Conservation (phyloP, 2,329 filamentous ascomycete species). For the Fusarium cyanostomum region DNA sequence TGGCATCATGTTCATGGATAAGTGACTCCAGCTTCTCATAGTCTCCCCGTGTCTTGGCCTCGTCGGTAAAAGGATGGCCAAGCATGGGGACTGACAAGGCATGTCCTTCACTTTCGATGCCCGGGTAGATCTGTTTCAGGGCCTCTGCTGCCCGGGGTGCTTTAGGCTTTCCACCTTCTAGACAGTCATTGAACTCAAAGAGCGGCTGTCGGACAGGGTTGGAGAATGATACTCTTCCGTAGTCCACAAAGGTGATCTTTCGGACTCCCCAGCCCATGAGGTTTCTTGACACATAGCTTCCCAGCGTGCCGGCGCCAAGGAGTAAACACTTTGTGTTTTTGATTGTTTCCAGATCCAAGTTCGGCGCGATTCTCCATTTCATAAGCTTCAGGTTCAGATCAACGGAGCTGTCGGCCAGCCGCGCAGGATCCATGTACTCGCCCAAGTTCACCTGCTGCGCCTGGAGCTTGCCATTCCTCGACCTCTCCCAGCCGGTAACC, state of each 20-base stretch:
- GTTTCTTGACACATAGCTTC: conserved; percentile 91
- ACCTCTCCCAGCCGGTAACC: conserved; percentile 94
- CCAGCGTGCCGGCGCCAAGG: conserved; percentile 90
- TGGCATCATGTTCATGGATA: conserved; percentile 85
- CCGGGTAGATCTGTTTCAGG: conserved; percentile 87
- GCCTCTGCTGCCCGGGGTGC: conserved; percentile 82
- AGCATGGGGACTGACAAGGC: conserved; percentile 93
- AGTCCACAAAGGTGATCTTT: conserved; percentile 96
- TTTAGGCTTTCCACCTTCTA: conserved; percentile 85
- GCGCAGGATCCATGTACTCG: conserved; percentile 91
- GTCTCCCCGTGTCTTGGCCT: conserved; percentile 73
- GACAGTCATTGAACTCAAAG: conserved; percentile 89
- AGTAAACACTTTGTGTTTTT: conserved; percentile 91
- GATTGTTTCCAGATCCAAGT: conserved; percentile 85
- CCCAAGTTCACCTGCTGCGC: conserved; percentile 83
- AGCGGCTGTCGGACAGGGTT: conserved; percentile 96
- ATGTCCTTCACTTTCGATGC: conserved; percentile 83
- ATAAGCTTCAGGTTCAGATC: conserved; percentile 97
- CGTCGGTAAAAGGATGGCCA: conserved; percentile 85
- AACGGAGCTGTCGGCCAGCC: conserved; percentile 90
- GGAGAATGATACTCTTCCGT: conserved; percentile 91
- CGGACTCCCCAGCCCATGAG: conserved; percentile 95
- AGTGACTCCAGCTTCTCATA: conserved; percentile 79
- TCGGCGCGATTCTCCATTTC: conserved; percentile 96
- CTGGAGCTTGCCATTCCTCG: conserved; percentile 78